These are phyloP conservation scores for Protomyces macrosporus DNA, from an alignment of 1,139 yeast species.

Conservation along the genomic window DNA sequence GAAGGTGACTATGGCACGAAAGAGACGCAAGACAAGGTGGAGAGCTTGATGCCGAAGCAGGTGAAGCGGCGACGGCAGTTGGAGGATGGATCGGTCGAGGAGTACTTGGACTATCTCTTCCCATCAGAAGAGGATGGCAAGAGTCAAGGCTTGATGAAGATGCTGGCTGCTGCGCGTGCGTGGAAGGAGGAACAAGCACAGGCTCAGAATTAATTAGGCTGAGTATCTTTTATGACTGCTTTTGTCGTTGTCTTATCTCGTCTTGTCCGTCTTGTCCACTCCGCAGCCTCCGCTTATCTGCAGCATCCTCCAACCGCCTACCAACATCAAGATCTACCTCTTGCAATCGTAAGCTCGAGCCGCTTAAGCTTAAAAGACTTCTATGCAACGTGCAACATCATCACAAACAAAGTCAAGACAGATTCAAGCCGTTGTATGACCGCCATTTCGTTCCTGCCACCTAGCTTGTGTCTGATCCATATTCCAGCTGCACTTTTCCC, in stretches of 20 bases:
- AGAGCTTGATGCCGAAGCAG: conserved; percentile 53
- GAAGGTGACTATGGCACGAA: conserved; percentile 59
- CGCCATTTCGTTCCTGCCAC: conserved; percentile 9
- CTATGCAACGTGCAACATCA: no score
- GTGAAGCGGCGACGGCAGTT: conserved; percentile 47
- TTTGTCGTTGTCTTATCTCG: neutral
- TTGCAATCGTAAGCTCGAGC: no score
- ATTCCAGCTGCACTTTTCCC: conserved; percentile 24
- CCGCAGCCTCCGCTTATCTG: no score
- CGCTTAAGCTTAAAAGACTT: no score
- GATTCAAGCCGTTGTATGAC: conserved; percentile 2
- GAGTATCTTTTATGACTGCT: neutral
- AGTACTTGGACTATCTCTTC: conserved; percentile 55
- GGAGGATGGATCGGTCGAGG: conserved; percentile 51
- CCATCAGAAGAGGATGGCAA: conserved; percentile 49
- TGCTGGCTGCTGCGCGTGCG: conserved; percentile 25
- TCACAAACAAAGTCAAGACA: no score
- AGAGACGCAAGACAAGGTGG: conserved; percentile 42
- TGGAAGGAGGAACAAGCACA: conserved; percentile 25
- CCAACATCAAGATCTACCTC: no score
- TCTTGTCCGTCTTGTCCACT: neutral
- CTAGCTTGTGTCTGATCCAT: conserved; percentile 20
- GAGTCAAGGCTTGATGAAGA: conserved; percentile 24
- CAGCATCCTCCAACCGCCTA: no score
- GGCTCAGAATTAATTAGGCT: neutral